Evolutionary conservation across 169 alveolate genomes (phyloP).

Genomic region (Cryptosporidium ryanae): DNA sequence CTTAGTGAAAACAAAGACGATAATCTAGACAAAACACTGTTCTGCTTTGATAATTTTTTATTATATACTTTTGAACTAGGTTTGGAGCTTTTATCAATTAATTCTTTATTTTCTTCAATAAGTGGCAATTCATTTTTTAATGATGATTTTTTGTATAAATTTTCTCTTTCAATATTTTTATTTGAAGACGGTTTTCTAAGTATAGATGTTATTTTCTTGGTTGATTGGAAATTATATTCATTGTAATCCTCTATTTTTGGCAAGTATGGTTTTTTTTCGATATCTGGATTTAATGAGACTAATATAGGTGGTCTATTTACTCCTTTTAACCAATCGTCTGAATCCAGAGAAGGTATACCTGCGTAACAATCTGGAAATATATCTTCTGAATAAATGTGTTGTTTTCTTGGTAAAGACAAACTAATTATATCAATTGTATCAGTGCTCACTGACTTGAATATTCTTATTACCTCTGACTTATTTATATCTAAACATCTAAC

Average conservation of each 20-base stretch:
- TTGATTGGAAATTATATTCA: not conserved
- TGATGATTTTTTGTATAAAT: not conserved
- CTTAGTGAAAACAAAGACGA: constrained; percentile 21
- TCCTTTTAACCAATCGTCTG: constrained; percentile 70
- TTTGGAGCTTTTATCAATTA: not conserved
- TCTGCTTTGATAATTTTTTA: constrained; percentile 8
- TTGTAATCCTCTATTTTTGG: constrained; percentile 22
- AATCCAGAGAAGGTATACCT: constrained; percentile 54
- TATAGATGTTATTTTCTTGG: constrained; percentile 6
- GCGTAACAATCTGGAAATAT: constrained; percentile 71
- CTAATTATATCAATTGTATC: constrained; percentile 69
- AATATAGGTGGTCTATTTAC: constrained; percentile 45
- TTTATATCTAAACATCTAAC: constrained; percentile 27
- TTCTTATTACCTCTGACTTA: constrained; percentile 57
- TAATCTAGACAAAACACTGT: constrained; percentile 40
- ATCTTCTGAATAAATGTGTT: constrained; percentile 39
- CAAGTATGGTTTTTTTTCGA: constrained; percentile 33
- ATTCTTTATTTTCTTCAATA: not conserved
- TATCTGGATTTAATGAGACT: constrained; percentile 44
- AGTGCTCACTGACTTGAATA: constrained; percentile 33
- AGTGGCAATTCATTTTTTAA: not conserved
- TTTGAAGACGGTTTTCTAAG: not conserved
- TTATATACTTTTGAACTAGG: not conserved
- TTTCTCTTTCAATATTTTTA: not conserved
- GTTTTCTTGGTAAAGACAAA: constrained; percentile 46